A percentile compares a stretch with the other conserved stretches of the same genome.
Evolutionary conservation across 1,284 basidiomycete genomes (phyloP).

Genomic region (Rhodotorula sp.): DNA sequence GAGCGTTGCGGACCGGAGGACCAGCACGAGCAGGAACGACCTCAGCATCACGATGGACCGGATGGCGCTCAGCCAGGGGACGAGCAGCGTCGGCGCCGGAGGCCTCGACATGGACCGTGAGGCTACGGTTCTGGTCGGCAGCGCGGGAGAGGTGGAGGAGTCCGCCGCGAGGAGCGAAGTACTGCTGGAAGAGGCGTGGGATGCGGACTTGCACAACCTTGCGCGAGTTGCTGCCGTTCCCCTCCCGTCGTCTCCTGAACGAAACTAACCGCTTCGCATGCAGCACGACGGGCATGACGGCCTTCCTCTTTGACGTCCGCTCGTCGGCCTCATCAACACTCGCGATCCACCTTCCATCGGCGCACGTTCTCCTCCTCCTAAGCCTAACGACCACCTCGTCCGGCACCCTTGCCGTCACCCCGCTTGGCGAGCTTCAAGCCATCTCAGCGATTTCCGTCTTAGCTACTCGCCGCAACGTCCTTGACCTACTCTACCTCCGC

Average conservation of each 20-base stretch:
- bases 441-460: background rate
- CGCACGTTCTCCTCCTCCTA: conserved; percentile 19
- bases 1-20: conserved; percentile 16
- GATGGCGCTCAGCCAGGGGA: conserved; percentile 58
- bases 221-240: conserved; percentile 39
- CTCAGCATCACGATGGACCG: conserved; percentile 65
- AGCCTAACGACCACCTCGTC: background rate
- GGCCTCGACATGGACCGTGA: conserved; percentile 64
- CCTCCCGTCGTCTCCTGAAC: background rate
- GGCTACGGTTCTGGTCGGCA: conserved; percentile 53
- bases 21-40: conserved; percentile 56
- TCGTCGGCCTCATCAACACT: conserved; percentile 2
- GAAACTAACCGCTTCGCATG: background rate
- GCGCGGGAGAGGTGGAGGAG: conserved; percentile 22
- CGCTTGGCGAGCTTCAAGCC: conserved; percentile 54
- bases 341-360: conserved; percentile 19
- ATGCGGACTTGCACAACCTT: conserved; percentile 38
- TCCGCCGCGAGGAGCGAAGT: conserved; percentile 46
- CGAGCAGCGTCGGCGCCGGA: conserved; percentile 46
- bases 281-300: conserved; percentile 15
- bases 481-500: conserved; percentile 2
- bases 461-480: background rate
- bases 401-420: conserved; percentile 10
- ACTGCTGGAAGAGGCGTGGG: conserved; percentile 48
- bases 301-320: conserved; percentile 19